Evolutionary conservation across 106 monocot species (phyloP).

Genomic region (Posidonia australis): DNA sequence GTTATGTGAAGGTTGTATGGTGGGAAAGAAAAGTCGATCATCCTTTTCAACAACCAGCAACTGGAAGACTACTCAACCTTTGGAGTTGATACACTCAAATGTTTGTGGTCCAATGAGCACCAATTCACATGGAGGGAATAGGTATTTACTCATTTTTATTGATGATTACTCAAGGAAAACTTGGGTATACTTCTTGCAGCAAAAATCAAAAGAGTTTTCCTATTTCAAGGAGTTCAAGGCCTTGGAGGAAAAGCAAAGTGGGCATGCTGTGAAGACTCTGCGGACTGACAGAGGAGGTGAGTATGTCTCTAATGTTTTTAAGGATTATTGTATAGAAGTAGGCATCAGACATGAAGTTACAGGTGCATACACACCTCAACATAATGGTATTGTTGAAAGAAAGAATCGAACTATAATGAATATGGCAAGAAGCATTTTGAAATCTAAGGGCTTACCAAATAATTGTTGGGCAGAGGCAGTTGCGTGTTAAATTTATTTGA

Average conservation of each 20-base stretch:
- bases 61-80: neutral
- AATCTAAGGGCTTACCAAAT: neutral
- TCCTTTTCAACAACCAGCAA: neutral
- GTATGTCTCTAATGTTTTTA: neutral
- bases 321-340: neutral
- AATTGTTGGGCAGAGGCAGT: constrained; percentile 5
- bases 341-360: constrained; percentile 4
- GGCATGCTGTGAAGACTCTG: neutral
- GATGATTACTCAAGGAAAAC: constrained; percentile 8
- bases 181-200: neutral
- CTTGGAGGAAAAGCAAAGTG: constrained; percentile 2
- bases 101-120: constrained; percentile 1
- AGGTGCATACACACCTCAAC: constrained; percentile 2
- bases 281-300: constrained; percentile 2
- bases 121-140: neutral
- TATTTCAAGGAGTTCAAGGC: constrained; percentile 2
- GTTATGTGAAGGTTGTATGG: neutral
- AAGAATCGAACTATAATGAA: constrained; percentile 7
- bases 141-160: constrained; percentile 11
- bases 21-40: neutral
- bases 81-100: constrained; percentile 9
- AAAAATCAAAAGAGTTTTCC: constrained; percentile 5
- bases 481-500: neutral
- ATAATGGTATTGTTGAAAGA: constrained; percentile 5
- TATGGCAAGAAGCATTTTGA: neutral